A percentile compares a stretch with the other conserved stretches of the same genome.
Conservation (phyloP, 495 filamentous ascomycete genomes). For the Penicillium canariense region DNA sequence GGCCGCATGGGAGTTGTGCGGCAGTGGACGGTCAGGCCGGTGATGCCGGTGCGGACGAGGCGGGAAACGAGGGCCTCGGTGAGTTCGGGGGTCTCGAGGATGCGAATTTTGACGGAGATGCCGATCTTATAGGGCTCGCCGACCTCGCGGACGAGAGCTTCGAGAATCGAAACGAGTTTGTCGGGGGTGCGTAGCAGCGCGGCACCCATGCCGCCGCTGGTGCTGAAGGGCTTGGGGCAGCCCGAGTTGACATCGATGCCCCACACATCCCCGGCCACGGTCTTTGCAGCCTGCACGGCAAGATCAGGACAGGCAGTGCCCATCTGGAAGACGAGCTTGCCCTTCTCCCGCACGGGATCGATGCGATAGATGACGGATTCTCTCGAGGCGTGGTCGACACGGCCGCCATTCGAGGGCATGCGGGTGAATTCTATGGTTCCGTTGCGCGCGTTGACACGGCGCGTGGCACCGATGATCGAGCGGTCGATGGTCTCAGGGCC, state of each 20-base stretch:
- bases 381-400: constrained; percentile 46
- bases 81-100: constrained; percentile 70
- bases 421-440: constrained; percentile 81
- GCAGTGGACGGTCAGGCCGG: constrained; percentile 88
- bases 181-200: constrained; percentile 83
- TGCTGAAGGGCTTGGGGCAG: constrained; percentile 95
- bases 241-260: constrained; percentile 98
- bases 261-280: constrained; percentile 81
- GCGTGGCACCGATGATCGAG: constrained; percentile 79
- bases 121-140: constrained; percentile 74
- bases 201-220: constrained; percentile 89
- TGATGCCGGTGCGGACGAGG: constrained; percentile 82
- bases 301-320: constrained; percentile 77
- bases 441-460: constrained; percentile 70
- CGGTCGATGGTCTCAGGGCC: constrained; percentile 93
- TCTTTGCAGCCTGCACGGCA: constrained; percentile 76
- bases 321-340: constrained; percentile 81
- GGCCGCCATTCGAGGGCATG: constrained; percentile 61
- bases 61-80: constrained; percentile 72
- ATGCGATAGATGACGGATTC: constrained; percentile 82
- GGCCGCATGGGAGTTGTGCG: constrained; percentile 95
- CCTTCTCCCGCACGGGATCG: constrained; percentile 69
- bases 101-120: constrained; percentile 91
- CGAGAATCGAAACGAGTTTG: constrained; percentile 73
- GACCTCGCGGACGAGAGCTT: constrained; percentile 75